phyloP scores from a whole-genome alignment of 257 asterid species.

The Ilex aquifolium region DNA sequence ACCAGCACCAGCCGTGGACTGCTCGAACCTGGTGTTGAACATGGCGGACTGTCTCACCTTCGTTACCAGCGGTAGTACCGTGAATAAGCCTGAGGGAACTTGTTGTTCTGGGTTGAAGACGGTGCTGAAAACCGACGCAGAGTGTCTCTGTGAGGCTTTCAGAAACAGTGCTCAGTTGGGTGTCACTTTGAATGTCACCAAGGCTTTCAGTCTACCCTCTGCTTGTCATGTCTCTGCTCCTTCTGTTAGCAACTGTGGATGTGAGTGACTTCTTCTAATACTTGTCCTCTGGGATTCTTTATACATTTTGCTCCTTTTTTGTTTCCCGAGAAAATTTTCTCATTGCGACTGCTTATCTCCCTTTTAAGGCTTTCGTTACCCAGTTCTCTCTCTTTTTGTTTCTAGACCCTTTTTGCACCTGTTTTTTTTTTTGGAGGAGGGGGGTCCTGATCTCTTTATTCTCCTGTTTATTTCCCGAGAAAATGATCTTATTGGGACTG shows the following conservation, averaged over 20 bases:
- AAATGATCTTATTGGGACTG: no score
- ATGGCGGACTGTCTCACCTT: not conserved
- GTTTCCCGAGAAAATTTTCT: no score
- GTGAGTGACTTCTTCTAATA: not conserved
- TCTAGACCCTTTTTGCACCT: no score
- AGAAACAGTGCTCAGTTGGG: constrained; percentile 2
- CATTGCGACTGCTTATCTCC: no score
- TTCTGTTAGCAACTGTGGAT: not conserved
- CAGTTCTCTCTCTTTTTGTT: no score
- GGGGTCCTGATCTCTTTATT: no score
- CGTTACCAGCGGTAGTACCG: not conserved
- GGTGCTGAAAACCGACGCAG: constrained; percentile 1
- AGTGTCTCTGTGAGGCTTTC: constrained; percentile 3
- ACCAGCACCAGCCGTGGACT: constrained; percentile 1
- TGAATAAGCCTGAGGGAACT: not conserved
- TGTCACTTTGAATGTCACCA: not conserved
- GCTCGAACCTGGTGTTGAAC: not conserved
- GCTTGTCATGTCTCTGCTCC: constrained; percentile 1
- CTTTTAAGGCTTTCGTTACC: no score
- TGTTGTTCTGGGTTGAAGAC: not conserved
- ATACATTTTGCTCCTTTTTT: no score
- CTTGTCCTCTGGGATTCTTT: no score
- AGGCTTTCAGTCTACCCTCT: not conserved
- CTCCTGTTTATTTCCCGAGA: no score
- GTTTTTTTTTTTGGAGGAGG: no score